Evolutionary conservation across 2,329 filamentous ascomycete genomes (phyloP).

Genomic region (Diaporthe sp.): DNA sequence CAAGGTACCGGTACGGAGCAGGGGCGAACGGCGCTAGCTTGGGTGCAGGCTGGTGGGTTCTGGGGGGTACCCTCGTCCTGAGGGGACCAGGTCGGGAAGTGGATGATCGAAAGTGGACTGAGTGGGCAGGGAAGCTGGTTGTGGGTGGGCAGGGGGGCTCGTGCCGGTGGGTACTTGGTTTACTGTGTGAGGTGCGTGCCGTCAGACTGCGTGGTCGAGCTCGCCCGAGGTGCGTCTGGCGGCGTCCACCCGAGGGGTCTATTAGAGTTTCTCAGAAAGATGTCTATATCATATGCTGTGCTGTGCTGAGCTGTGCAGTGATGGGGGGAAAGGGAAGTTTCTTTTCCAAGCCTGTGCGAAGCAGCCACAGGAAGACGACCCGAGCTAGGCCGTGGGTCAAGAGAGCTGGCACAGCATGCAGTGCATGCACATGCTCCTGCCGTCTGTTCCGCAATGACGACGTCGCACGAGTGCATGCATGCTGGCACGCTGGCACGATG

Average conservation of each 20-base stretch:
- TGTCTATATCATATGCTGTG: background rate
- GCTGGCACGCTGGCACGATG: background rate
- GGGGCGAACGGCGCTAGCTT: constrained; percentile 20
- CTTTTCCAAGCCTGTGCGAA: constrained; percentile 17
- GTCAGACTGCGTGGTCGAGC: background rate
- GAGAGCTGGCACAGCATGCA: constrained; percentile 4
- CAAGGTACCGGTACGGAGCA: constrained; percentile 31
- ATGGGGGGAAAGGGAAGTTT: constrained; percentile 19
- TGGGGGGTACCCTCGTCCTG: constrained; percentile 20
- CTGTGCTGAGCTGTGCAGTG: background rate
- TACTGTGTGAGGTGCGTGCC: constrained; percentile 1
- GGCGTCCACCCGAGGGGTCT: constrained; percentile 1
- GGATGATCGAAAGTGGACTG: constrained; percentile 23
- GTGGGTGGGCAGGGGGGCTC: background rate
- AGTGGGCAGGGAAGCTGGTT: constrained; percentile 14
- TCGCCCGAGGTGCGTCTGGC: constrained; percentile 16
- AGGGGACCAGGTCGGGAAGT: constrained; percentile 33
- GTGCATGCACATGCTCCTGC: constrained; percentile 8
- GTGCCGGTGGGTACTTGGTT: background rate
- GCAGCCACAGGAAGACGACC: constrained; percentile 1
- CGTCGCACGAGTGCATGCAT: constrained; percentile 21
- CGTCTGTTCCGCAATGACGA: constrained; percentile 19
- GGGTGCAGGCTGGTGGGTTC: constrained; percentile 7
- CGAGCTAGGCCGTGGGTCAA: constrained; percentile 8
- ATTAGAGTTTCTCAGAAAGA: constrained; percentile 19